Evolutionary conservation across 1,284 basidiomycete genomes (phyloP), one percentile per base, ranked within the genome.

Genomic region (Marasmius oreades): DNA sequence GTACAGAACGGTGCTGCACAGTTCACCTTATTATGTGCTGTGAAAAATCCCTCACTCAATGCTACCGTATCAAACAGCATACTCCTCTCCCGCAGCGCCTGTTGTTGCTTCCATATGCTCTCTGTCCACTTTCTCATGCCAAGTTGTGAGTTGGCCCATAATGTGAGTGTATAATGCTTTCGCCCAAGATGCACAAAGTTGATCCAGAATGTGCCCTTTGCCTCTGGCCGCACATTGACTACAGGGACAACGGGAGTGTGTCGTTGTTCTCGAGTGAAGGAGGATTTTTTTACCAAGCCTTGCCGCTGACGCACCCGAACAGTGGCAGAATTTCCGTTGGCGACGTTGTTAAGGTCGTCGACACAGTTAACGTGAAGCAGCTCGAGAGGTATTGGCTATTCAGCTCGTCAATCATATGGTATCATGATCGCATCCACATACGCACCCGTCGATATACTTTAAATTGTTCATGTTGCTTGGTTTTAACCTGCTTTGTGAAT

Each of bases 91-190:
- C 91, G 81, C 75, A 98, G 81, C 34, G 79, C 70, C 62, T 90
- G 85, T 75, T 98, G 97, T 68, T 97, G 92, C 73, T 91, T 92
- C 66, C 86, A 82, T 64, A 99, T 97, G 63, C 82, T 77, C 67
- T 99, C 97, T 54, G 98, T 76, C 97, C 97, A 99, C 72, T 98
- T 99, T 65, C 87, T 85, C 64, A 98, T 88, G 61, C 83, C 85
- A 55, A 93, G 82, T 57, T 88, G 86, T 24, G 95, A 93, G 64
- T 84, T 88, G 31, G 95, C 92, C 93, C 93, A 99, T 5, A 99
- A 78, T 57, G 94, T 92, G 66, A 98, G 82, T 64, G 90, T 87
- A 71, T 98, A 99, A 59, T 89, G 93, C 70, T 95, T 93, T 64
- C 93, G 85, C 24, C 97, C 97, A 20, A 99, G 85, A 69, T 96